A percentile compares a stretch with the other conserved stretches of the same genome.
phyloP scores from a whole-genome alignment of 2,329 filamentous ascomycete species.

The Penicillium italicum region DNA sequence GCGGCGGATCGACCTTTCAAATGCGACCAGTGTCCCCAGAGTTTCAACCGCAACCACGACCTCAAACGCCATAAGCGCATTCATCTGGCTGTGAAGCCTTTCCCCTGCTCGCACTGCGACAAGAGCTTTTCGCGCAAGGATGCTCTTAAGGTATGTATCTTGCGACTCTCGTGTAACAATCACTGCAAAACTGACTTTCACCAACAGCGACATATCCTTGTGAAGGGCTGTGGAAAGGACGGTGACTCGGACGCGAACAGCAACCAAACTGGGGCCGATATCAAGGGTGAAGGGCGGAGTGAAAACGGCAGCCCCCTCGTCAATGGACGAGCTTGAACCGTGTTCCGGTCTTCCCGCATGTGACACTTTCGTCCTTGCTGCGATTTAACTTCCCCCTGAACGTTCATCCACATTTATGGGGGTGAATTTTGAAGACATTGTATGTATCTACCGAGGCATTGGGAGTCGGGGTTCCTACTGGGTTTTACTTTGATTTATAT shows the following conservation, averaged over 20 bases:
- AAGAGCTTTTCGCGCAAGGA: constrained; percentile 98
- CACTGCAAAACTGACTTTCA: background rate
- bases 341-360: constrained; percentile 1
- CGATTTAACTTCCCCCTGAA: background rate
- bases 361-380: constrained; percentile 5
- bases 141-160: constrained; percentile 76
- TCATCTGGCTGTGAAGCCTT: constrained; percentile 92
- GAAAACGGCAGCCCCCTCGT: constrained; percentile 22
- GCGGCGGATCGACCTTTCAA: constrained; percentile 85
- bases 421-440: constrained; percentile 1
- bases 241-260: constrained; percentile 22
- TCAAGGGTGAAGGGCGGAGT: constrained; percentile 21
- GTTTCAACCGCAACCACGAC: constrained; percentile 95
- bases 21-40: constrained; percentile 87
- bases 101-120: constrained; percentile 84
- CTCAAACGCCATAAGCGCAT: constrained; percentile 94
- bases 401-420: constrained; percentile 9
- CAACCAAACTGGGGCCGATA: constrained; percentile 7
- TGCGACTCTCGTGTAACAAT: background rate
- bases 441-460: constrained; percentile 17
- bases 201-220: constrained; percentile 60
- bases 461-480: constrained; percentile 13
- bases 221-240: constrained; percentile 63
- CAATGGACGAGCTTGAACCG: constrained; percentile 16
- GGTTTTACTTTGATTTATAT: constrained; percentile 8